A percentile compares a stretch with the other conserved stretches of the same genome.
phyloP scores from a whole-genome alignment of 1,284 basidiomycete species.

The Cutaneotrichosporon daszewskae region DNA sequence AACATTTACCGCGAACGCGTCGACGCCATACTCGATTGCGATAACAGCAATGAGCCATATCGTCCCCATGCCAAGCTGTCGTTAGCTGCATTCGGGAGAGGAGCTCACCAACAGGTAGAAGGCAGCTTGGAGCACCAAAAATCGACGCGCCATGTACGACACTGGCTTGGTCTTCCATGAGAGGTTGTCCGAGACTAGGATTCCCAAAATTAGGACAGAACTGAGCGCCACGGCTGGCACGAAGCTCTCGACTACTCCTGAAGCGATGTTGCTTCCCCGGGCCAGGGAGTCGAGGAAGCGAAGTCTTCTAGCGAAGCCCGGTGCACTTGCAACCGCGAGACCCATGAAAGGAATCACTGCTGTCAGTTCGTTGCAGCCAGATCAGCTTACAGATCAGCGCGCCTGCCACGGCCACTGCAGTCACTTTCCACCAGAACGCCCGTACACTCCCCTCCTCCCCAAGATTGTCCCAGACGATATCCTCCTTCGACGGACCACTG shows the following conservation, averaged over 20 bases:
- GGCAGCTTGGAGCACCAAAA: constrained; percentile 62
- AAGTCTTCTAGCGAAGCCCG: constrained; percentile 62
- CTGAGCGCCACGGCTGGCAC: constrained; percentile 60
- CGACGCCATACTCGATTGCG: constrained; percentile 61
- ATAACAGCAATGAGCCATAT: constrained; percentile 63
- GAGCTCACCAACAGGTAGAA: constrained; percentile 56
- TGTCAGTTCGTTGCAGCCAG: constrained; percentile 19
- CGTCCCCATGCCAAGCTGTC: constrained; percentile 50
- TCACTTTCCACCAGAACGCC: constrained; percentile 58
- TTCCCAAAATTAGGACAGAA: too few relatives aligned
- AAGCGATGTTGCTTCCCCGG: constrained; percentile 52
- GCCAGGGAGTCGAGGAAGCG: constrained; percentile 58
- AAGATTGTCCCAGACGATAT: constrained; percentile 69
- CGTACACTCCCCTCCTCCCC: too few relatives aligned
- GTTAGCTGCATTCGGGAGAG: not conserved
- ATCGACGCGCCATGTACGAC: constrained; percentile 58
- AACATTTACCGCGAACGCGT: constrained; percentile 53
- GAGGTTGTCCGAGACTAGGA: too few relatives aligned
- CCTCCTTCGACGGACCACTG: constrained; percentile 69
- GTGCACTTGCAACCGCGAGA: constrained; percentile 60
- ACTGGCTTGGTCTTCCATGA: constrained; percentile 53
- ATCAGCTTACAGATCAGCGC: constrained; percentile 57
- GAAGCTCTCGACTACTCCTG: constrained; percentile 61
- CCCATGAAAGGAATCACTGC: constrained; percentile 63
- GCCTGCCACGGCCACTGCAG: constrained; percentile 54